A percentile compares a stretch with the other conserved stretches of the same genome.
Evolutionary conservation across 2,329 filamentous ascomycete species (phyloP).

Genomic region (Myriosclerotinia curreyana): DNA sequence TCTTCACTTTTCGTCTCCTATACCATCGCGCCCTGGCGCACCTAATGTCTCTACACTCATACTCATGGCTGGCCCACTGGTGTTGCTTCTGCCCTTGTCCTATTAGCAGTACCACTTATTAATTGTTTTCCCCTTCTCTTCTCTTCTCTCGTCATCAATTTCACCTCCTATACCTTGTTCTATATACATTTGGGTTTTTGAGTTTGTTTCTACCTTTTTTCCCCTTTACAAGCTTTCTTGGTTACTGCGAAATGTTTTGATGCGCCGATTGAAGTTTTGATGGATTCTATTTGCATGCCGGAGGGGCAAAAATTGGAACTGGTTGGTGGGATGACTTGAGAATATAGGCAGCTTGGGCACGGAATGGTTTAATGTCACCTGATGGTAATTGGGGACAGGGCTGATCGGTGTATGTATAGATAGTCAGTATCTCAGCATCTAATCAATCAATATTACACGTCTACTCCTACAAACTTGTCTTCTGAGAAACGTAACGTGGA

Average conservation of each 20-base stretch:
- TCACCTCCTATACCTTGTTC: conserved; percentile 58
- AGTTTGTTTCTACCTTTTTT: conserved; percentile 22
- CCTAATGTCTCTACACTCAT: conserved; percentile 35
- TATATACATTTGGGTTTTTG: conserved; percentile 45
- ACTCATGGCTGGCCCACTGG: conserved; percentile 40
- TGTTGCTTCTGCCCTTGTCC: conserved; percentile 40
- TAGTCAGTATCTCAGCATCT: conserved; percentile 27
- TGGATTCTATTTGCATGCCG: conserved; percentile 25
- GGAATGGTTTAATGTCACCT: conserved; percentile 21
- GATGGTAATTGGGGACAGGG: conserved; percentile 18
- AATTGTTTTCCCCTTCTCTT: conserved; percentile 30
- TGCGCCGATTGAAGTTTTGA: conserved; percentile 23
- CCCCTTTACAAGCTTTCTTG: not conserved
- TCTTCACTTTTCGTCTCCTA: conserved; percentile 29
- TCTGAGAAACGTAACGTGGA: conserved; percentile 8
- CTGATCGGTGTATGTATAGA: conserved; percentile 28
- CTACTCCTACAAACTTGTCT: conserved; percentile 7
- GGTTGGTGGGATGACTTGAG: conserved; percentile 13
- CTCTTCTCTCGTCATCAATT: conserved; percentile 30
- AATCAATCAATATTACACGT: conserved; percentile 24
- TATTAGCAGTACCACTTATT: conserved; percentile 33
- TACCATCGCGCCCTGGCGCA: conserved; percentile 29
- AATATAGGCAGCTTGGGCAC: conserved; percentile 20
- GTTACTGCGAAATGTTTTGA: conserved; percentile 26
- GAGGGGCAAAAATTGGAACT: conserved; percentile 19